phyloP scores from a whole-genome alignment of 768 basidiomycete species.

The Mycena chlorophos region DNA sequence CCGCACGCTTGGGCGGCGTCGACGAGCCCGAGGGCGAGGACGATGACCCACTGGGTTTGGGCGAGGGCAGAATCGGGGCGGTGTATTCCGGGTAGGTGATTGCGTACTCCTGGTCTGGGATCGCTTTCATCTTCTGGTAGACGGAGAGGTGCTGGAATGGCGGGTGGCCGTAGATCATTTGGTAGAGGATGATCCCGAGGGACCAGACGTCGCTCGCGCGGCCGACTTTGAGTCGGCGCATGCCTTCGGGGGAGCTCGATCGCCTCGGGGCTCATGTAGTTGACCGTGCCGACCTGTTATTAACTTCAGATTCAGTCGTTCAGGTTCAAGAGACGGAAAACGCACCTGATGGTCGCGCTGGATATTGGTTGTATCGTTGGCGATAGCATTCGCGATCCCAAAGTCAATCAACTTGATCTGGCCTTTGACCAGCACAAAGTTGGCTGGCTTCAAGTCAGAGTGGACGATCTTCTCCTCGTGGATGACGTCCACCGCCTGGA shows the following conservation, averaged over 20 bases:
- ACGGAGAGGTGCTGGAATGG: slow-evolving; percentile 87
- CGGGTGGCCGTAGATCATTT: slow-evolving; percentile 94
- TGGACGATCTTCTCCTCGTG: slow-evolving; percentile 99
- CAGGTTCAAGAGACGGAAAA: slow-evolving; percentile 1
- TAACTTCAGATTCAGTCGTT: background rate
- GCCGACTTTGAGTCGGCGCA: slow-evolving; percentile 90
- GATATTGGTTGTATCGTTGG: slow-evolving; percentile 98
- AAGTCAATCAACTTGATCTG: slow-evolving; percentile 98
- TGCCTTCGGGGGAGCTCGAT: slow-evolving; percentile 86
- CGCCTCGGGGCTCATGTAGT: slow-evolving; percentile 99
- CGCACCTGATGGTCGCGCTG: slow-evolving; percentile 90
- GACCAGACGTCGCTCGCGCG: slow-evolving; percentile 98
- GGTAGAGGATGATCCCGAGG: slow-evolving; percentile 94
- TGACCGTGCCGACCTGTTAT: slow-evolving; percentile 87
- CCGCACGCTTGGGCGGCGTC: slow-evolving; percentile 56
- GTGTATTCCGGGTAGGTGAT: slow-evolving; percentile 84
- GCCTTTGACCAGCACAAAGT: slow-evolving; percentile 94
- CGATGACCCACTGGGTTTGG: slow-evolving; percentile 30
- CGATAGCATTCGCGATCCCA: slow-evolving; percentile 98
- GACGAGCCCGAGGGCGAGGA: slow-evolving; percentile 30
- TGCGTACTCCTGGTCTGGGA: slow-evolving; percentile 71
- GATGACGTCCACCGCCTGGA: slow-evolving; percentile 97
- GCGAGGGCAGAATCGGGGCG: slow-evolving; percentile 50
- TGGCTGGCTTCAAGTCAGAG: slow-evolving; percentile 97
- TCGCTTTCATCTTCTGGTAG: slow-evolving; percentile 90